Percentiles rank a stretch among this genome's conserved stretches.
Conservation (phyloP, 2,329 filamentous ascomycete genomes). For the Phaeomoniella chlamydospora region DNA sequence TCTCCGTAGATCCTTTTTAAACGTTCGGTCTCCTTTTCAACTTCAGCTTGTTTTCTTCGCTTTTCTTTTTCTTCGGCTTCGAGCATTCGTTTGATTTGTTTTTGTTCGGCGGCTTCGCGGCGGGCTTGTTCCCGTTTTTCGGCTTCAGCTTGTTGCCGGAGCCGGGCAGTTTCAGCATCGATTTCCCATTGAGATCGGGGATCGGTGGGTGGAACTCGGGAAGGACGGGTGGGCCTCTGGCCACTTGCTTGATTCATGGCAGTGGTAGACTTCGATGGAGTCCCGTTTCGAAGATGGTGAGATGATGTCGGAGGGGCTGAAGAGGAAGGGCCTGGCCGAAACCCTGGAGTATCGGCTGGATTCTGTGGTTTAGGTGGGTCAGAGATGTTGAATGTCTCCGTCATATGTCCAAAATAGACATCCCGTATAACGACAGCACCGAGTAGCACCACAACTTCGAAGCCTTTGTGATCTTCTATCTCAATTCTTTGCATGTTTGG, state of each 20-base stretch:
- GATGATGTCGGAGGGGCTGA: conserved; percentile 1
- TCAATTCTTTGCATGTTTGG: conserved; percentile 83
- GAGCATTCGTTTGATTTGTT: conserved; percentile 35
- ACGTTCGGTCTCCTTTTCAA: conserved; percentile 66
- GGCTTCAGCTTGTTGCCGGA: conserved; percentile 24
- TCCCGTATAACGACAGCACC: conserved; percentile 47
- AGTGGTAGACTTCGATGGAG: conserved; percentile 11
- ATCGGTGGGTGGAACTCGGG: conserved; percentile 26
- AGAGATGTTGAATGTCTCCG: conserved; percentile 65
- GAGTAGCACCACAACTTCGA: conserved; percentile 65
- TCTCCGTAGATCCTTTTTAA: conserved; percentile 43
- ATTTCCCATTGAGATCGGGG: conserved; percentile 38
- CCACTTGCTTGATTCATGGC: conserved; percentile 12
- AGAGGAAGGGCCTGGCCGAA: conserved; percentile 12
- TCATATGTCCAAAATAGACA: conserved; percentile 47
- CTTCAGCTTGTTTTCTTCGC: conserved; percentile 36
- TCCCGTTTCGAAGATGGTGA: not conserved
- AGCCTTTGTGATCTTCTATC: conserved; percentile 82
- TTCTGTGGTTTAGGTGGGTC: conserved; percentile 20
- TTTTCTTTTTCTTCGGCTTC: conserved; percentile 35
- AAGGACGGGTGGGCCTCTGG: conserved; percentile 9
- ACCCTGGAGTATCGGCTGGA: conserved; percentile 12
- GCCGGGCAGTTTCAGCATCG: conserved; percentile 33
- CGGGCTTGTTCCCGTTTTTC: conserved; percentile 26
- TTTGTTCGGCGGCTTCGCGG: conserved; percentile 35